Evolutionary conservation across 441 rosid genomes (phyloP).

Genomic region (Omphalea diandra): DNA sequence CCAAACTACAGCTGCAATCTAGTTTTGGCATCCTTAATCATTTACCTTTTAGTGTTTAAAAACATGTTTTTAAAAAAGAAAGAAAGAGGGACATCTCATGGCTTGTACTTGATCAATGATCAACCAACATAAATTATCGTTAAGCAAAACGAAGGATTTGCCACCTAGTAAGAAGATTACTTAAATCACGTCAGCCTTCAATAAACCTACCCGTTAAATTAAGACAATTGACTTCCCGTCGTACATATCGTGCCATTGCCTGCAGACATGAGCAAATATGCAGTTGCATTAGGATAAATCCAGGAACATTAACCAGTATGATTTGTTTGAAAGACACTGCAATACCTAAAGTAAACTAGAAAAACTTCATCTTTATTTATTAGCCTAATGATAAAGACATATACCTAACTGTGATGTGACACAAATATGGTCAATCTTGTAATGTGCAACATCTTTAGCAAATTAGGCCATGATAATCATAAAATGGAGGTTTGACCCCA

Average conservation of each 20-base stretch:
- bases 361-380: neutral
- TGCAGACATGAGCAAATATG: slow-evolving; percentile 35
- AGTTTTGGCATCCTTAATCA: neutral
- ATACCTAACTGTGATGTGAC: neutral
- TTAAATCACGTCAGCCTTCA: neutral
- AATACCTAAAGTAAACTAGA: neutral
- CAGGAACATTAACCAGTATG: neutral
- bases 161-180: neutral
- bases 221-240: slow-evolving; percentile 69
- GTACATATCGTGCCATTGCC: slow-evolving; percentile 95
- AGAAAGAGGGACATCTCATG: neutral
- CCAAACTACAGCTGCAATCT: neutral
- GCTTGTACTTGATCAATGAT: neutral
- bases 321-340: neutral
- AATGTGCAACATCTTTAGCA: neutral
- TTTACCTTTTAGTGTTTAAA: too few species aligned
- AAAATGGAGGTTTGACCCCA: neutral
- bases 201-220: slow-evolving; percentile 66
- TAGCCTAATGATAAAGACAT: neutral
- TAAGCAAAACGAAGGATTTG: neutral
- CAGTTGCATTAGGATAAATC: neutral
- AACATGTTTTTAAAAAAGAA: too few species aligned
- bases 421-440: neutral
- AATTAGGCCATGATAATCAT: neutral
- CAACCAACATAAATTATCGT: neutral